phyloP scores from a whole-genome alignment of 352 stramenopile species.

The Pythium vanterpoolii region DNA sequence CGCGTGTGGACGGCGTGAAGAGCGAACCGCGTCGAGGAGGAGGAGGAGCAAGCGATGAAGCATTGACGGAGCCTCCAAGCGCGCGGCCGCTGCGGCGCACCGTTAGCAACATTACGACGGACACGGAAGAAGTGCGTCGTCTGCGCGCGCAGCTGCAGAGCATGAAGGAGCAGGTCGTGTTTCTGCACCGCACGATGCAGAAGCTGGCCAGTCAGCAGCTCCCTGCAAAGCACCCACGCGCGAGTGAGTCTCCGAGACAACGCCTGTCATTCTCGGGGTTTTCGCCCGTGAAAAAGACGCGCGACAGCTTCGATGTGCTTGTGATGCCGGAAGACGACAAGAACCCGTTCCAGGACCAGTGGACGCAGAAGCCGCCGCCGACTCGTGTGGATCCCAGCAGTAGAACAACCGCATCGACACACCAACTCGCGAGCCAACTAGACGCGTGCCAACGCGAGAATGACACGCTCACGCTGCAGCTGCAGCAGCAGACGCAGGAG shows the following conservation, averaged over 20 bases:
- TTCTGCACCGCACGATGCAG: slow-evolving; percentile 24
- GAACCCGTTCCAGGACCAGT: slow-evolving; percentile 10
- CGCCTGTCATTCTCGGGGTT: slow-evolving; percentile 20
- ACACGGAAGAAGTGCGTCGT: slow-evolving; percentile 18
- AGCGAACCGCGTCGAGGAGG: slow-evolving; percentile 3
- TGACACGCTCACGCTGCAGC: slow-evolving; percentile 1
- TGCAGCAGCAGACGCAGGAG: slow-evolving; percentile 11
- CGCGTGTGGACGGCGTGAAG: slow-evolving; percentile 3
- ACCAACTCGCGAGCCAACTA: slow-evolving; percentile 14
- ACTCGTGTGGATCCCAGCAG: neutral
- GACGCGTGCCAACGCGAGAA: slow-evolving; percentile 14
- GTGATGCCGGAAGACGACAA: slow-evolving; percentile 19
- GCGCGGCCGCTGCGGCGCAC: slow-evolving; percentile 6
- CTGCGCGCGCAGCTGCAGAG: slow-evolving; percentile 21
- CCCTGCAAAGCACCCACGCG: neutral
- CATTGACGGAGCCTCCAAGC: neutral
- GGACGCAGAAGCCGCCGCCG: neutral
- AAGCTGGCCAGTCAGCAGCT: slow-evolving; percentile 10
- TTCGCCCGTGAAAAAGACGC: slow-evolving; percentile 23
- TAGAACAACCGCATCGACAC: neutral
- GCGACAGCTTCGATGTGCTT: slow-evolving; percentile 8
- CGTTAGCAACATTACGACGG: slow-evolving; percentile 11
- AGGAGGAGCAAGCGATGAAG: no score
- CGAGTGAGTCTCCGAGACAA: neutral
- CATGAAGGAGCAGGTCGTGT: slow-evolving; percentile 25